phyloP scores from a whole-genome alignment of 2,329 filamentous ascomycete genomes.

The Ophiostoma quercus region DNA sequence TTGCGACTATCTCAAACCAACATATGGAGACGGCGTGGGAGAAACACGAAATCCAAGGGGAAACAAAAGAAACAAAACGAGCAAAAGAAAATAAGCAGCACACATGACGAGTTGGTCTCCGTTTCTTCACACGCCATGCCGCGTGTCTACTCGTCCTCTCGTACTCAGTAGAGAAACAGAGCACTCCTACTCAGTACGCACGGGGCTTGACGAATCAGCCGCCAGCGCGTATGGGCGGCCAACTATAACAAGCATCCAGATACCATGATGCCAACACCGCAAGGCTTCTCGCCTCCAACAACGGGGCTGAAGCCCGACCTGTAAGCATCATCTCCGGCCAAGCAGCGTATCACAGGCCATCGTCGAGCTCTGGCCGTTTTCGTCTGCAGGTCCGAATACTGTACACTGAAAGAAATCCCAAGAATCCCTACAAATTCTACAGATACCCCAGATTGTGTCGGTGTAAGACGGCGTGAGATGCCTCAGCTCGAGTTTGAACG shows the following conservation, averaged over 20 bases:
- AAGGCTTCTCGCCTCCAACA: neutral
- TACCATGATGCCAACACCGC: neutral
- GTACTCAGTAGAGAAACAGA: no score
- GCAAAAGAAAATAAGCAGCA: neutral
- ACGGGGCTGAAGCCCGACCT: neutral
- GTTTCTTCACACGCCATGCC: neutral
- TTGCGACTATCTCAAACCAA: constrained; percentile 8
- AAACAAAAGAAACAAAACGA: neutral
- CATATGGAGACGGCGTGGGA: constrained; percentile 1
- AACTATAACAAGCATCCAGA: neutral
- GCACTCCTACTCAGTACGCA: neutral
- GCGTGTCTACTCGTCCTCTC: neutral
- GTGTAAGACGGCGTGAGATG: neutral
- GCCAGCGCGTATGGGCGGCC: neutral
- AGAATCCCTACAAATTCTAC: neutral
- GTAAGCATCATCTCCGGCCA: neutral
- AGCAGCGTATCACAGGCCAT: neutral
- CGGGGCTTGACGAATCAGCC: constrained; percentile 9
- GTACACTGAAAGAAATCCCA: neutral
- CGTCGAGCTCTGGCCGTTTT: neutral
- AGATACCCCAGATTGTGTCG: neutral
- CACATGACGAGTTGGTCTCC: neutral
- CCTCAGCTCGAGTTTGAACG: neutral
- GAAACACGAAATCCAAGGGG: neutral
- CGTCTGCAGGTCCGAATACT: neutral